Evolutionary conservation across 371 early-diverging fungal genomes (phyloP), one percentile per base, ranked within the genome.

Genomic region (Smittium mucronatum): DNA sequence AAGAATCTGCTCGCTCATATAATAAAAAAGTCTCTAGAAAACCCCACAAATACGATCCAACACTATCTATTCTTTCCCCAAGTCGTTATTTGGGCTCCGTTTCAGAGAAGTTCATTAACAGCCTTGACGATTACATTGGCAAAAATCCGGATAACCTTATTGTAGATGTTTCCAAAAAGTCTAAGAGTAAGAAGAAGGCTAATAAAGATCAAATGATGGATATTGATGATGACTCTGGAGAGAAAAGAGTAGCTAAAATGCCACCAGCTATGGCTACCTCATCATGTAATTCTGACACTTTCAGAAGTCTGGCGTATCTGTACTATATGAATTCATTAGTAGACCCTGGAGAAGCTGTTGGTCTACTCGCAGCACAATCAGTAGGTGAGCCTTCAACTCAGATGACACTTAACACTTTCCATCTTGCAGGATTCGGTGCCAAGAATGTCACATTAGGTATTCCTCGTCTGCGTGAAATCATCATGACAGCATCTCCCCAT

Each of bases 341-440:
- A 30, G 97, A 99, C 67, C 95, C 99, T 29, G 99, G 99, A 73
- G 98, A 99, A 79, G 89, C 95, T 64, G 99, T 99, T 35, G 99
- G 99, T 69, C 82, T 99, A 57, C 81, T 99, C 67, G 99, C 99
- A 34, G 99, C 99, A 34, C 99, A 99, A 80, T 89, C 92, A 70
- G 89, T 99, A 59, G 99, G 99, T 72, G 99, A 99, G 81, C 99
- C 99, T n/a, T 95, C 96, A 36, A 99, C 99, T 11, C 99, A 99
- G 80, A 99, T 99, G 99, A 99, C 99, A 30, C 84, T 99, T 61
- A 99, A 99, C 83, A 99, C 99, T 70, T 99, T 99, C 91, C 99
- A 99, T 84, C 93, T 99, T 84, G 99, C 99, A 71, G 99, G 99
- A 69, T 96, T 97, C 75, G 99, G 99, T 81, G 98, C 97, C 73